phyloP scores from a whole-genome alignment of 2,329 filamentous ascomycete genomes.

The Hansfordia pulvinata region DNA sequence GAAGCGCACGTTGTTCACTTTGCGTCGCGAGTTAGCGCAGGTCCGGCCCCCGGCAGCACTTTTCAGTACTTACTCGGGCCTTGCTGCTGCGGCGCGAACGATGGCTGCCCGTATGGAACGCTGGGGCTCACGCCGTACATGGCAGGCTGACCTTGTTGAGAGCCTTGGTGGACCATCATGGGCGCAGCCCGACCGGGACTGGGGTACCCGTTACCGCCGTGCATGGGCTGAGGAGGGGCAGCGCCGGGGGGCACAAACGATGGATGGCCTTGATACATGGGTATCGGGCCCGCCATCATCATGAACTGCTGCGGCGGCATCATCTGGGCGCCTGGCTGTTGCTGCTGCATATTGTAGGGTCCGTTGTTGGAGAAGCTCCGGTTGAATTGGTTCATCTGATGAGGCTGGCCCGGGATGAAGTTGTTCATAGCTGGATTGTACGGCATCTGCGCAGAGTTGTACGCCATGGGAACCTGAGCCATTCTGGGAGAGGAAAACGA shows the following conservation, averaged over 20 bases:
- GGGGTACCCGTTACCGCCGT: constrained; percentile 67
- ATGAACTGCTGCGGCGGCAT: constrained; percentile 77
- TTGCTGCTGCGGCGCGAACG: constrained; percentile 56
- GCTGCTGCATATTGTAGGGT: constrained; percentile 61
- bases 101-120: constrained; percentile 62
- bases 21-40: constrained; percentile 22
- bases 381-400: constrained; percentile 54
- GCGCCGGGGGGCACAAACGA: constrained; percentile 50
- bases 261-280: constrained; percentile 58
- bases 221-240: constrained; percentile 42
- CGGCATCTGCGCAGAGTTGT: constrained; percentile 55
- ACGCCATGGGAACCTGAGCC: constrained; percentile 53
- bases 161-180: constrained; percentile 92
- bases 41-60: constrained; percentile 7
- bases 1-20: constrained; percentile 47
- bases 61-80: constrained; percentile 53
- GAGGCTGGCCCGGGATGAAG: constrained; percentile 54
- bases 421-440: constrained; percentile 59
- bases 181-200: constrained; percentile 72
- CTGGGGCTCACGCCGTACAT: constrained; percentile 65
- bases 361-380: constrained; percentile 59
- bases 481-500: constrained; percentile 78
- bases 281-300: constrained; percentile 54
- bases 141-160: constrained; percentile 77
- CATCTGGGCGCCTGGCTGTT: constrained; percentile 63